phyloP scores from a whole-genome alignment of 1,284 basidiomycete genomes.

The Microbotryomycetes sp. region DNA sequence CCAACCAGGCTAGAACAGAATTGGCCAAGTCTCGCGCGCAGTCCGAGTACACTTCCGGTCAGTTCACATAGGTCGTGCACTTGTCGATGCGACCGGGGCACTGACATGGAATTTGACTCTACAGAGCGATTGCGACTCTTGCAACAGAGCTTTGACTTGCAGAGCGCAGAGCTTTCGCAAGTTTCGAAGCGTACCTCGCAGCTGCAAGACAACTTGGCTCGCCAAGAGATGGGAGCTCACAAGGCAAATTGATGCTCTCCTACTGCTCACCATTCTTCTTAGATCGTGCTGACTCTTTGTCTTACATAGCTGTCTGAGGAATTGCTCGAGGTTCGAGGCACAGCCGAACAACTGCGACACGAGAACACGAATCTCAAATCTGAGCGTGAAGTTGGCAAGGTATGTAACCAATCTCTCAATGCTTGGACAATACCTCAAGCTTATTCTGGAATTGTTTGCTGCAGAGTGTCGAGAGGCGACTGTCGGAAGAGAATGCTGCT shows the following conservation, averaged over 20 bases:
- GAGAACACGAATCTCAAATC: constrained; percentile 78
- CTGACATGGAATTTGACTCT: constrained; percentile 40
- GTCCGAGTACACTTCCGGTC: constrained; percentile 56
- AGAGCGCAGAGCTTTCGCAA: constrained; percentile 41
- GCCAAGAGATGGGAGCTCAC: constrained; percentile 43
- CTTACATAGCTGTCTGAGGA: constrained; percentile 60
- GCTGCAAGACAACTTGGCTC: constrained; percentile 41
- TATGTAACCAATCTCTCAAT: constrained; percentile 42
- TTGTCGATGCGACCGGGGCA: constrained; percentile 32
- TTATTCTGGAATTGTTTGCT: background rate
- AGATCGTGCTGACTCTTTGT: background rate
- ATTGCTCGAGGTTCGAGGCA: constrained; percentile 52
- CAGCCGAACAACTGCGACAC: constrained; percentile 67
- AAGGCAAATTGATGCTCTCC: constrained; percentile 46
- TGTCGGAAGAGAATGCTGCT: constrained; percentile 76
- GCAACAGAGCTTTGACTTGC: constrained; percentile 40
- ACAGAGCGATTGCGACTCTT: constrained; percentile 46
- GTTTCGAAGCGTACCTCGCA: constrained; percentile 39
- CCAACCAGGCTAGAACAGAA: constrained; percentile 57
- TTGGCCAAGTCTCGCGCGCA: constrained; percentile 75
- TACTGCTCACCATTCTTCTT: constrained; percentile 57
- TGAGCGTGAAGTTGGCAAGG: constrained; percentile 89
- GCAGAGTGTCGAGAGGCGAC: constrained; percentile 63
- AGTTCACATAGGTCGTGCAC: constrained; percentile 37
- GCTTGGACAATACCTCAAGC: background rate